These are phyloP conservation scores for Plasmodium vinckei DNA, from an alignment of 169 alveolate genomes.

Conservation along the genomic window DNA sequence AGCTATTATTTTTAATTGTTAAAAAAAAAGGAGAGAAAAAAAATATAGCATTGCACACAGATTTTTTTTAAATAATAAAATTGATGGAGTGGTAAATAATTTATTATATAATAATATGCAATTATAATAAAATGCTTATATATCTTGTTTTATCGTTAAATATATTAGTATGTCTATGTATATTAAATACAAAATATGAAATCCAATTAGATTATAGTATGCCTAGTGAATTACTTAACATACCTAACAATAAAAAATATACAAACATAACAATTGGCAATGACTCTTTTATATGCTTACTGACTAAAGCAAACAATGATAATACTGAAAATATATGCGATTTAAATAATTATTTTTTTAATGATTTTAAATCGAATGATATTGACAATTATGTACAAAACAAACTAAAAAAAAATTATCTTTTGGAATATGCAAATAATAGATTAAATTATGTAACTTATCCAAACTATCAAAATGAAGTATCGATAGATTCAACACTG, in stretches of 20 bases:
- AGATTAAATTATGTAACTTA: conserved; percentile 19
- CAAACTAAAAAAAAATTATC: conserved; percentile 24
- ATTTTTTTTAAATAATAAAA: neutral
- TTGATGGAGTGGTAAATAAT: neutral
- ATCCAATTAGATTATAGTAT: conserved; percentile 56
- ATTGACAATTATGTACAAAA: conserved; percentile 33
- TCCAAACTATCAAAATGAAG: neutral
- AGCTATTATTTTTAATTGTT: too few species aligned
- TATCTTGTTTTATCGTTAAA: conserved; percentile 30
- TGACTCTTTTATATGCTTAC: conserved; percentile 61
- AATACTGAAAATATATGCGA: neutral
- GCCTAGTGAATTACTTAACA: conserved; percentile 49
- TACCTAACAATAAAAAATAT: conserved; percentile 36
- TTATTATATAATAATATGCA: conserved; percentile 6
- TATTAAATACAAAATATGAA: conserved; percentile 69
- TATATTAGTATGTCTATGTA: conserved; percentile 48
- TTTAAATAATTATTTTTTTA: neutral
- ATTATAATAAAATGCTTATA: conserved; percentile 29
- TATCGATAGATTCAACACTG: neutral
- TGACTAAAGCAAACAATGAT: conserved; percentile 4
- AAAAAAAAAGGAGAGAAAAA: neutral
- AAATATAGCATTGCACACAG: neutral
- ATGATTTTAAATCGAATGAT: neutral
- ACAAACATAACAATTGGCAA: conserved; percentile 68
- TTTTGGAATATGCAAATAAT: conserved; percentile 23